These are phyloP conservation scores for Cladochytrium replicatum DNA, from an alignment of 192 early-diverging fungal genomes.

Conservation along the genomic window DNA sequence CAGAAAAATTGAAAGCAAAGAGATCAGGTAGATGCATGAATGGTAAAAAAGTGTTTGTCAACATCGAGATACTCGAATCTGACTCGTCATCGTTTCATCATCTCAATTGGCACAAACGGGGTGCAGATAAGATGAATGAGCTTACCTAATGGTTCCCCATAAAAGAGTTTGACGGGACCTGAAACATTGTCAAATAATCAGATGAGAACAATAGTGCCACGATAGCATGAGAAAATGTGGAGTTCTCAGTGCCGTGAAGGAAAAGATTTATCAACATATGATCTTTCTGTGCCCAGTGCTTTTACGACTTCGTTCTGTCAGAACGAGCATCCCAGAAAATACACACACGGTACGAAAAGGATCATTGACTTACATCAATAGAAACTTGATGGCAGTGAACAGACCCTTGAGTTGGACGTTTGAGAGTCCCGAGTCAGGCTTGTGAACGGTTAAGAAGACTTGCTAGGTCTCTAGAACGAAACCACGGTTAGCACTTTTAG, in stretches of 20 bases:
- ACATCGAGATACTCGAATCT: constrained; percentile 19
- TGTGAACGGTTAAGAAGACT: no score
- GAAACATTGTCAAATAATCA: background rate
- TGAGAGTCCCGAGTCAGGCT: no score
- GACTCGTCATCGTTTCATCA: constrained; percentile 27
- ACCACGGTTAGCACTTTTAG: background rate
- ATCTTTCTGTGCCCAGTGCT: constrained; percentile 25
- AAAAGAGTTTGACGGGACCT: background rate
- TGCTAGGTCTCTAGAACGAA: background rate
- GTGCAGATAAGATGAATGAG: no score
- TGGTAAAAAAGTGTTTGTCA: constrained; percentile 12
- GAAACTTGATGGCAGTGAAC: background rate
- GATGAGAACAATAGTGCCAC: background rate
- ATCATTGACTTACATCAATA: constrained; percentile 8
- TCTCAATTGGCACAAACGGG: no score
- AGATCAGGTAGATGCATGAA: no score
- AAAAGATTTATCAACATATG: no score
- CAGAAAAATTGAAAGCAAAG: no score
- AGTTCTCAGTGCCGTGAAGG: constrained; percentile 3
- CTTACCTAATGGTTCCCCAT: no score
- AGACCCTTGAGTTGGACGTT: background rate
- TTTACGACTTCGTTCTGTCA: no score
- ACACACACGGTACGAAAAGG: constrained; percentile 8
- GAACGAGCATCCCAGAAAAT: no score
- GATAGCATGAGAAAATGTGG: background rate